Percentiles rank a stretch among this genome's conserved stretches.
These are phyloP conservation scores for Nematodospora valgi DNA, from an alignment of 805 yeast species.

Conservation along the genomic window DNA sequence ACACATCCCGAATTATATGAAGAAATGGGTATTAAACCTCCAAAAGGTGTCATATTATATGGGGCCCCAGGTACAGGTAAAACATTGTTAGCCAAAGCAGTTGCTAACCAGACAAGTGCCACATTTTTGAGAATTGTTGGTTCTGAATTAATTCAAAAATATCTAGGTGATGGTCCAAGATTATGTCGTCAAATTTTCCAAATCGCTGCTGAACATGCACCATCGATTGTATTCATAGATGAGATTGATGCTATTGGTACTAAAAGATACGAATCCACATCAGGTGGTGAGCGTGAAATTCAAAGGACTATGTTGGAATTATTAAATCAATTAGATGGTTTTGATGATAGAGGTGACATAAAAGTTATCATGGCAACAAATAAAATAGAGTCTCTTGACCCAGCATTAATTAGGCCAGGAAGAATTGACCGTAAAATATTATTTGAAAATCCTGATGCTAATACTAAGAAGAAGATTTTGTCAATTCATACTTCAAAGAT, in stretches of 20 bases:
- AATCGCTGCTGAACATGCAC: constrained; percentile 95
- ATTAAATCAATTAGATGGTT: constrained; percentile 93
- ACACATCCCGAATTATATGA: constrained; percentile 97
- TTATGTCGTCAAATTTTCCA: constrained; percentile 91
- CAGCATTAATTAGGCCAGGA: constrained; percentile 95
- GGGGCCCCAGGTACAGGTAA: constrained; percentile 99
- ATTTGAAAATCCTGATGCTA: constrained; percentile 93
- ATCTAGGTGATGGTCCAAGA: constrained; percentile 97
- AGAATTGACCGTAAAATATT: constrained; percentile 94
- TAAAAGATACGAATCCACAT: constrained; percentile 94
- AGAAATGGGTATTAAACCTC: constrained; percentile 98
- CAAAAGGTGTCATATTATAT: constrained; percentile 94
- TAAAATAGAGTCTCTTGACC: constrained; percentile 90
- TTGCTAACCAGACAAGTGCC: constrained; percentile 96
- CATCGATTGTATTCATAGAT: constrained; percentile 97
- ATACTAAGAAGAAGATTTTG: constrained; percentile 89
- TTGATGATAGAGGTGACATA: constrained; percentile 95
- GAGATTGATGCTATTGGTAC: constrained; percentile 99
- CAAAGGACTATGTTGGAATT: constrained; percentile 97
- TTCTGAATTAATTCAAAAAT: constrained; percentile 93
- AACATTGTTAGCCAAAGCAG: constrained; percentile 93
- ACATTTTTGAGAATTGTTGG: constrained; percentile 96
- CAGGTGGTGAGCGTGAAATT: constrained; percentile 96
- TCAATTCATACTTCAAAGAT: constrained; percentile 90
- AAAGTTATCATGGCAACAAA: constrained; percentile 98